A percentile compares a stretch with the other conserved stretches of the same genome.
Conservation (phyloP, 192 early-diverging fungal species). For the Backusella morwellensis region DNA sequence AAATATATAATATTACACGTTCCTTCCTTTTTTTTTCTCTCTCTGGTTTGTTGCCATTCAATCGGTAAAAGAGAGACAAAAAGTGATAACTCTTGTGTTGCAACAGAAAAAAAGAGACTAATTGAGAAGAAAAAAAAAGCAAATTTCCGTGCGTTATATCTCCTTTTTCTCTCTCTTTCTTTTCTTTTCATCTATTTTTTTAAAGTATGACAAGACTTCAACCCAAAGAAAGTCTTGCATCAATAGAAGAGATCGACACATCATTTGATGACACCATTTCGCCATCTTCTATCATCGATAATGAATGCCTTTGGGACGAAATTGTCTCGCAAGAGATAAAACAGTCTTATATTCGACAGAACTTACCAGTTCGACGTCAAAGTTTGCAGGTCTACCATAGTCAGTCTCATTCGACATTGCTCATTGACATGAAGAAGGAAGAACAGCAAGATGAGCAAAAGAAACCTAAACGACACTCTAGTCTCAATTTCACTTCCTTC, state of each 20-base stretch:
- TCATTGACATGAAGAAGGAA: neutral
- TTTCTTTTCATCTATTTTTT: neutral
- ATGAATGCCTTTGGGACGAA: neutral
- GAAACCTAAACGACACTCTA: neutral
- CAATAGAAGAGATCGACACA: neutral
- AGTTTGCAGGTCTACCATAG: conserved; percentile 19
- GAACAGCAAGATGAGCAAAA: neutral
- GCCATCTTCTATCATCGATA: neutral
- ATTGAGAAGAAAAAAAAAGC: neutral
- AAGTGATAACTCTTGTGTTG: neutral
- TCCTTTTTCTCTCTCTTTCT: neutral
- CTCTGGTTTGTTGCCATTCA: neutral
- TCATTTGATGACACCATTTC: neutral
- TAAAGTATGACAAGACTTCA: conserved; percentile 7
- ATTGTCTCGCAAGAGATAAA: neutral
- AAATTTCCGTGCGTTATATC: neutral
- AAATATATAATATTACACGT: conserved; percentile 1
- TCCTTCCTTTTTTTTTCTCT: neutral
- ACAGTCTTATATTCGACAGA: conserved; percentile 27
- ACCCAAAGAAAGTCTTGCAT: neutral
- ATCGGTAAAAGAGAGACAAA: neutral
- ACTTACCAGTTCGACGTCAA: conserved; percentile 31
- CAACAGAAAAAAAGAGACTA: neutral
- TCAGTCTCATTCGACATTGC: conserved; percentile 6
- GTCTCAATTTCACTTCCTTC: neutral